These are phyloP conservation scores for Candida ovalis DNA, from an alignment of 805 yeast species.

Conservation along the genomic window DNA sequence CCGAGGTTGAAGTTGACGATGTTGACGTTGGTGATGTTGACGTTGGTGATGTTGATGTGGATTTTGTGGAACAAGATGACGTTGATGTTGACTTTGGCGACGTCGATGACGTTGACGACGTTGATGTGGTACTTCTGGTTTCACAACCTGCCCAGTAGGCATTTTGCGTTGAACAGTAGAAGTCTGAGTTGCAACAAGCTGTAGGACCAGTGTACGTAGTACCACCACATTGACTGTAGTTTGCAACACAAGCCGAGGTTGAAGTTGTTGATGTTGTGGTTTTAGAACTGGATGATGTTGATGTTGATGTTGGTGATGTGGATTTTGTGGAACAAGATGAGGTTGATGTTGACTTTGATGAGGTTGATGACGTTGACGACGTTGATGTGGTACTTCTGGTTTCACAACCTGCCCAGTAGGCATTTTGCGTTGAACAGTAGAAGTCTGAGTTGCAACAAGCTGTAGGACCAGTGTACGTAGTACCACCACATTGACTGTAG, in stretches of 20 bases:
- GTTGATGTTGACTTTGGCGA: too few species aligned
- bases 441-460: slow-evolving; percentile 7
- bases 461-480: slow-evolving; percentile 11
- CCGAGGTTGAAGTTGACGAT: too few species aligned
- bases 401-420: background rate
- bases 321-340: too few species aligned
- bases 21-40: too few species aligned
- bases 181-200: slow-evolving; percentile 6
- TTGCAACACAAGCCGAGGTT: slow-evolving; percentile 8
- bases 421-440: background rate
- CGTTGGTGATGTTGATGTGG: too few species aligned
- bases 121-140: background rate
- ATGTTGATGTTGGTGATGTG: too few species aligned
- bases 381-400: background rate
- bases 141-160: background rate
- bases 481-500: slow-evolving; percentile 22
- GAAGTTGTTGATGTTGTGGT: too few species aligned
- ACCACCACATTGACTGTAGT: slow-evolving; percentile 22
- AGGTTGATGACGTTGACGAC: background rate
- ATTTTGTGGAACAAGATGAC: too few species aligned
- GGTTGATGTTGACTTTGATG: too few species aligned
- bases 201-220: slow-evolving; percentile 12
- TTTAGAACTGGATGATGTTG: too few species aligned
- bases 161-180: background rate
- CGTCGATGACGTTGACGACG: background rate